A percentile compares a stretch with the other conserved stretches of the same genome.
phyloP scores from a whole-genome alignment of 1,284 basidiomycete species.

The Ustilago xerochloae region DNA sequence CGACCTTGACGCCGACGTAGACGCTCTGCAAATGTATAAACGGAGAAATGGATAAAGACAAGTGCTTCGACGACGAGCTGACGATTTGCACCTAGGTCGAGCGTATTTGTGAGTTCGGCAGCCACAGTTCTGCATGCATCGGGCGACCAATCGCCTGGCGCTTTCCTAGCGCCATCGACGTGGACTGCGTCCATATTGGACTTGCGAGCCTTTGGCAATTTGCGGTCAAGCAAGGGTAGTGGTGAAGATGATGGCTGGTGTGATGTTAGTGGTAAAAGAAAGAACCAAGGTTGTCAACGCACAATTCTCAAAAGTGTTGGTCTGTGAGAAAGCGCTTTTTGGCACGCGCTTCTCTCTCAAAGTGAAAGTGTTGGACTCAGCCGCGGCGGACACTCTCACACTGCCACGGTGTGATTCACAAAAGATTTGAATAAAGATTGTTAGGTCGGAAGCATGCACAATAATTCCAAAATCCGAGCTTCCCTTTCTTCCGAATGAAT shows the following conservation, averaged over 20 bases:
- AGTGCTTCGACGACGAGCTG: constrained; percentile 84
- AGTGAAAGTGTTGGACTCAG: background rate
- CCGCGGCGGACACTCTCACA: too few relatives aligned
- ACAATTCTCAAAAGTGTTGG: background rate
- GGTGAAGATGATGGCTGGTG: background rate
- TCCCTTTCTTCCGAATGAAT: background rate
- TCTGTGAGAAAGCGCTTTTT: background rate
- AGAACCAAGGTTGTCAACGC: too few relatives aligned
- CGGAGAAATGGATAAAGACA: constrained; percentile 89
- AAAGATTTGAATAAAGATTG: background rate
- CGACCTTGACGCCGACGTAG: constrained; percentile 90
- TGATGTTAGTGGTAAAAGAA: background rate
- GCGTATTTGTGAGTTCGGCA: constrained; percentile 58
- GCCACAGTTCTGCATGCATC: constrained; percentile 66
- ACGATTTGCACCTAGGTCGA: constrained; percentile 63
- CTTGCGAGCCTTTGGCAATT: background rate
- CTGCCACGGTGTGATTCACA: too few relatives aligned
- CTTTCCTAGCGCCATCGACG: constrained; percentile 50
- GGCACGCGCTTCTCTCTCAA: background rate
- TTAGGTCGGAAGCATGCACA: background rate
- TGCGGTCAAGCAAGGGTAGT: background rate
- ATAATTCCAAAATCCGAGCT: background rate
- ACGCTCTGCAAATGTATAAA: constrained; percentile 88
- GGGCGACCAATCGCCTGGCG: constrained; percentile 67
- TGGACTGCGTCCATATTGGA: constrained; percentile 45